phyloP scores from a whole-genome alignment of 2,329 filamentous ascomycete species.

The Fusarium scirpi region DNA sequence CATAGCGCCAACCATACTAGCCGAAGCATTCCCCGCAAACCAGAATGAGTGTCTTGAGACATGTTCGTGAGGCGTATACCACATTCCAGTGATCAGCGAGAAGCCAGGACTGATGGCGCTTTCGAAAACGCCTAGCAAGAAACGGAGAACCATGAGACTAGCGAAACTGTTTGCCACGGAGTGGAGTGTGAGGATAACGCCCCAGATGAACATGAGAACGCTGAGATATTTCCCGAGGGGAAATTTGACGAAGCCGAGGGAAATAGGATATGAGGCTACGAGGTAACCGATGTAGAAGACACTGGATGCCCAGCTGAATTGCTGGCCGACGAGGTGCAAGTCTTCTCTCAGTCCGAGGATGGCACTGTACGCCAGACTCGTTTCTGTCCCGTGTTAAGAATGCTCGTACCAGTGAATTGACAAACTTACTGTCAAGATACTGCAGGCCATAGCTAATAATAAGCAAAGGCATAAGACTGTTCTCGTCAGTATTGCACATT shows the following conservation, averaged over 20 bases:
- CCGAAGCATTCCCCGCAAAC: slow-evolving; percentile 19
- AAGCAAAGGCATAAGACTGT: slow-evolving; percentile 14
- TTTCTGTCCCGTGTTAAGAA: not conserved
- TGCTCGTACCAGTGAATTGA: fast-evolving
- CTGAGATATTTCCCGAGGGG: slow-evolving; percentile 19
- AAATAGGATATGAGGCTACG: slow-evolving; percentile 17
- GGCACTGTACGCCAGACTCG: slow-evolving; percentile 19
- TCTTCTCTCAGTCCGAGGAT: slow-evolving; percentile 14
- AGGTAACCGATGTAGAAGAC: slow-evolving; percentile 27
- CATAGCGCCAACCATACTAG: slow-evolving; percentile 17
- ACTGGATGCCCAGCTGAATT: slow-evolving; percentile 19
- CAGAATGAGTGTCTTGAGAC: slow-evolving; percentile 17
- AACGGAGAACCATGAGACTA: slow-evolving; percentile 5
- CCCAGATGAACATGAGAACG: slow-evolving; percentile 22
- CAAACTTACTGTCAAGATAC: slow-evolving; percentile 10
- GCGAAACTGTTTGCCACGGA: slow-evolving; percentile 5
- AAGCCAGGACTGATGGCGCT: slow-evolving; percentile 13
- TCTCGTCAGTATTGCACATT: not conserved
- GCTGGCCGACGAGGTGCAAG: slow-evolving; percentile 4
- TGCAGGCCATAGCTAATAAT: slow-evolving; percentile 18
- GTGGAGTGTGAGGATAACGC: slow-evolving; percentile 5
- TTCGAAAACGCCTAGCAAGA: slow-evolving; percentile 15
- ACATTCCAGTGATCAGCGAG: slow-evolving; percentile 19
- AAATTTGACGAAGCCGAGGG: slow-evolving; percentile 22
- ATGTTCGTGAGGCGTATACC: slow-evolving; percentile 17